Conservation (phyloP, 2,329 filamentous ascomycete genomes). For the Daldinia eschscholtzii region DNA sequence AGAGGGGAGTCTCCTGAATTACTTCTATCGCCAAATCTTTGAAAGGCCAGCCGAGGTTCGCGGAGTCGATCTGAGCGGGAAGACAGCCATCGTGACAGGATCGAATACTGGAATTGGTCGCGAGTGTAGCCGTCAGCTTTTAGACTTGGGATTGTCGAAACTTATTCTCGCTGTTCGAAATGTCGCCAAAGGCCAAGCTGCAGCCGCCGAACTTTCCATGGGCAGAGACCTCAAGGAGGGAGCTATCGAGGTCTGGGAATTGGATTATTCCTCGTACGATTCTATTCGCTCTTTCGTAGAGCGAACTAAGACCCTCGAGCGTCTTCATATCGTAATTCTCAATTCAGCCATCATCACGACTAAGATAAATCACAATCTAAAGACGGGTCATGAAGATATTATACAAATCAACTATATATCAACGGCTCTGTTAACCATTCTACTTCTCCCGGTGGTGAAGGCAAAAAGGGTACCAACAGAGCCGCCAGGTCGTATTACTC, state of each 20-base stretch:
- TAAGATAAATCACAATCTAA: not conserved
- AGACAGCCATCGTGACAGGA: not conserved
- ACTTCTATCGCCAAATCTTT: not conserved
- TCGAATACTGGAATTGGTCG: conserved; percentile 52
- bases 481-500: conserved; percentile 34
- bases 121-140: conserved; percentile 52
- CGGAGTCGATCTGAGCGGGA: not conserved
- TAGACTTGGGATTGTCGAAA: conserved; percentile 47
- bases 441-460: conserved; percentile 27
- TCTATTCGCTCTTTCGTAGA: conserved; percentile 56
- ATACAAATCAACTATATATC: conserved; percentile 27
- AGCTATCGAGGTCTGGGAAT: conserved; percentile 57
- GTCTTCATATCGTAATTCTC: conserved; percentile 57
- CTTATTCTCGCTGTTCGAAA: conserved; percentile 54
- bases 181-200: conserved; percentile 47
- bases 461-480: conserved; percentile 2
- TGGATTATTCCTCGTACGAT: conserved; percentile 57
- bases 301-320: conserved; percentile 50
- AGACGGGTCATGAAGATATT: conserved; percentile 7
- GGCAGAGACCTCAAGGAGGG: not conserved
- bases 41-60: not conserved
- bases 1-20: not conserved
- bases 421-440: conserved; percentile 10
- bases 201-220: not conserved
- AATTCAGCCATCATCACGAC: conserved; percentile 46